A percentile compares a stretch with the other conserved stretches of the same genome.
Conservation (phyloP, 768 basidiomycete species). For the Floccularia luteovirens region DNA sequence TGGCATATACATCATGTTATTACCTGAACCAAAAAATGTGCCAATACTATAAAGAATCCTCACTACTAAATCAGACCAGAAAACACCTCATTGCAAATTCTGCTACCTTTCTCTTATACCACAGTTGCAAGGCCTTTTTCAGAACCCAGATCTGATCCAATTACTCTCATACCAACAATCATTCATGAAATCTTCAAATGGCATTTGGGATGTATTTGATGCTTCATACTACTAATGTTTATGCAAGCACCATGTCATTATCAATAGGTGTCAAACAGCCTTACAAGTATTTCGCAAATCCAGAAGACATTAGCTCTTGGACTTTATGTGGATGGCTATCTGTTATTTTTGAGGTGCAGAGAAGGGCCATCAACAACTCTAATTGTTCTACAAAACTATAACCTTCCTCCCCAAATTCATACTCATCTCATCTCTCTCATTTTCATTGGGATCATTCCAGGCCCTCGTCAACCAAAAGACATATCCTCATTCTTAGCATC, state of each 20-base stretch:
- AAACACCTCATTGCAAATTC: constrained; percentile 11
- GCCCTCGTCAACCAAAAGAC: constrained; percentile 29
- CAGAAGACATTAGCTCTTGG: constrained; percentile 30
- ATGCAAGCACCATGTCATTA: constrained; percentile 9
- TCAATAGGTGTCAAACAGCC: constrained; percentile 14
- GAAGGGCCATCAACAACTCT: constrained; percentile 23
- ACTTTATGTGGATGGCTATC: constrained; percentile 28
- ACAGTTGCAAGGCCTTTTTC: constrained; percentile 15
- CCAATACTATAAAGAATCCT: constrained; percentile 7
- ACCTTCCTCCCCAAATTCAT: constrained; percentile 28
- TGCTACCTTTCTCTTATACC: constrained; percentile 21
- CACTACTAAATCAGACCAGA: constrained; percentile 8
- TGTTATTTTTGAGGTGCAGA: constrained; percentile 18
- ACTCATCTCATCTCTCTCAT: constrained; percentile 22
- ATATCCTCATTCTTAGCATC: constrained; percentile 29
- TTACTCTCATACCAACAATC: constrained; percentile 9
- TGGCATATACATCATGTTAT: constrained; percentile 20
- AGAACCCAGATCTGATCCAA: constrained; percentile 3
- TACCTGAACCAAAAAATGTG: too few species aligned
- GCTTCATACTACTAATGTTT: constrained; percentile 17
- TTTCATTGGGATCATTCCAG: constrained; percentile 31
- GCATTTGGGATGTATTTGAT: constrained; percentile 27
- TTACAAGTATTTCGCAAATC: constrained; percentile 22
- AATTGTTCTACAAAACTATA: constrained; percentile 31
- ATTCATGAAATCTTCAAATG: constrained; percentile 1